Evolutionary conservation across 2,329 filamentous ascomycete genomes (phyloP).

Genomic region (Aureobasidium leucospermi): DNA sequence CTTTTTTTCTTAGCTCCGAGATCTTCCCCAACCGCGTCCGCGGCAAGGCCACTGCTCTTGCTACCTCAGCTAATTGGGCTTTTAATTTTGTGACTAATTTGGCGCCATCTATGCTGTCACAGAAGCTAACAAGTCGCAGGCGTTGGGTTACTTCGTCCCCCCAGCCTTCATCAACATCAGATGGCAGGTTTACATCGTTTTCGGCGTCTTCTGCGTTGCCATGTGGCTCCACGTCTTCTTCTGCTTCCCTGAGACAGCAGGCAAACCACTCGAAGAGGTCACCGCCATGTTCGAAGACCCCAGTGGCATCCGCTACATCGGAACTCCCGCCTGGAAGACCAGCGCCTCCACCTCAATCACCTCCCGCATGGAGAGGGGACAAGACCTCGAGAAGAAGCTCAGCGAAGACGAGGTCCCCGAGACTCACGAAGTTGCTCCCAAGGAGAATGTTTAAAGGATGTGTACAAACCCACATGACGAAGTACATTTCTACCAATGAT

Average conservation of each 20-base stretch:
- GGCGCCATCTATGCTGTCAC: neutral
- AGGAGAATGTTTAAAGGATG: neutral
- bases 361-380: slow-evolving; percentile 19
- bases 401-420: slow-evolving; percentile 17
- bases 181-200: slow-evolving; percentile 62
- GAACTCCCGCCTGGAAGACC: slow-evolving; percentile 52
- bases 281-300: slow-evolving; percentile 58
- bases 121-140: neutral
- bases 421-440: slow-evolving; percentile 13
- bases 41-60: slow-evolving; percentile 55
- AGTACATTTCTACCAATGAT: neutral
- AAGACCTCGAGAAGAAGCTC: slow-evolving; percentile 20
- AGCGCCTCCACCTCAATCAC: slow-evolving; percentile 18
- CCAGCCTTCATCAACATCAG: slow-evolving; percentile 52
- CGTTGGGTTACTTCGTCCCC: slow-evolving; percentile 52
- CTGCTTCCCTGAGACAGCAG: slow-evolving; percentile 60
- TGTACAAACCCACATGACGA: neutral
- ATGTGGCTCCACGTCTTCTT: slow-evolving; percentile 65
- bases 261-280: slow-evolving; percentile 70
- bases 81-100: slow-evolving; percentile 41
- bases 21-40: slow-evolving; percentile 56
- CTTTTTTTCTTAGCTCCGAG: slow-evolving; percentile 35
- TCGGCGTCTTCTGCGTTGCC: slow-evolving; percentile 62
- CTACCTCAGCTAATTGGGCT: slow-evolving; percentile 55
- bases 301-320: slow-evolving; percentile 36